Base-by-base conservation (phyloP, 257 asterid species). In the Coffea eugenioides region DNA sequence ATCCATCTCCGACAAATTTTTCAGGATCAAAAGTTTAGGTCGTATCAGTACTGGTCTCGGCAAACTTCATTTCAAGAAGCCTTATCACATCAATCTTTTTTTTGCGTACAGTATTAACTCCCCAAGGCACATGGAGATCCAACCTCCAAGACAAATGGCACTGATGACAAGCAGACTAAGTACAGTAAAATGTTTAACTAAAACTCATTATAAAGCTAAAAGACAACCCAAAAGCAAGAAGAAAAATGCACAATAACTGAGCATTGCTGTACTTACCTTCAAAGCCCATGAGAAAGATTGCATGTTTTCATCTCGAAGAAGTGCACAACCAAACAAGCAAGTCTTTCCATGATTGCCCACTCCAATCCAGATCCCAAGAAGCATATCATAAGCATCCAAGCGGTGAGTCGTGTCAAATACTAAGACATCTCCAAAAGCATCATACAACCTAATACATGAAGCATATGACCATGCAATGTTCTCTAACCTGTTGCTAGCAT, bases 261-360 rank as follows among this genome's bases (percentile, higher is more conserved):
- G 39, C 54, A 72, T 72, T 51, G 62, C 21, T 31, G n/a, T 8
- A 52, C 62, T 67, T 81, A 88, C 94, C 92, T 84, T 88, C 83
- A 88, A 43, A 39, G 88, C 92, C 97, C 97, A 90, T 36, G 93
- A 89, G 80, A 89, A 89, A 62, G 92, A 88, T 79, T 87, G 89
- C 81, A 86, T 62, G 57, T 84, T 90, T 83, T 90, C 97, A 75
- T 91, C 97, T 74, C 90, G 89, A 69, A 91, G 88, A 70, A 91
- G 92, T 72, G 69, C 66, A 70, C 94, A 90, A 39, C 94, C 92
- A 74, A 91, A 91, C 81, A 91, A 90, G 80, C 94, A 88, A 80
- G 82, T 84, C 15, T 71, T 25, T 74, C 96, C 96, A 69, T 87
- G 86, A 88, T 86, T 91, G 70, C 90, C 91, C 82, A 91, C 88